These are phyloP conservation scores for Saccharomycopsis sp. DNA, from an alignment of 805 yeast species.

Conservation along the genomic window DNA sequence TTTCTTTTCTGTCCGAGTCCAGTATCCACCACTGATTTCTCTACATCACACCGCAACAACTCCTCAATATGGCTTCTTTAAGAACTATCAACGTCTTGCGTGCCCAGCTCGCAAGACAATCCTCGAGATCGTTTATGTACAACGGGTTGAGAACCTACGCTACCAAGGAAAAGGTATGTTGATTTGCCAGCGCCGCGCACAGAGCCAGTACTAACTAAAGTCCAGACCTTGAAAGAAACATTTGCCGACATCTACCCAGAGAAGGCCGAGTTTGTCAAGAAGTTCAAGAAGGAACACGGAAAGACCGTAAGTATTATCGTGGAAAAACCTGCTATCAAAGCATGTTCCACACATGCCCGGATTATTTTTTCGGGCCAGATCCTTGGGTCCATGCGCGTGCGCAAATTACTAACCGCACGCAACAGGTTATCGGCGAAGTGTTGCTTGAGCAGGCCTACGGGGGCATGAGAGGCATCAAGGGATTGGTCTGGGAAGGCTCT, in stretches of 20 bases:
- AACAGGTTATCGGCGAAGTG: constrained; percentile 54
- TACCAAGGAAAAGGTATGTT: constrained; percentile 34
- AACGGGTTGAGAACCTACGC: constrained; percentile 30
- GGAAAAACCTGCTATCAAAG: too few species aligned
- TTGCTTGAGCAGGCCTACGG: constrained; percentile 78
- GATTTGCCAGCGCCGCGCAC: too few species aligned
- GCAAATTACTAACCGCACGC: background rate
- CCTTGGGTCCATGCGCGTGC: background rate
- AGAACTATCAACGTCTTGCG: constrained; percentile 21
- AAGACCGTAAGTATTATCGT: constrained; percentile 65
- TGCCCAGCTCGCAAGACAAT: constrained; percentile 16
- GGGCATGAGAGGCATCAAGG: constrained; percentile 86
- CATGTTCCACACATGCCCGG: too few species aligned
- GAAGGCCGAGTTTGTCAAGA: constrained; percentile 77
- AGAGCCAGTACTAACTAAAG: constrained; percentile 9
- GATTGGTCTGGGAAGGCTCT: constrained; percentile 85
- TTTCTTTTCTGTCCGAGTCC: background rate
- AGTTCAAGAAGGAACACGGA: constrained; percentile 87
- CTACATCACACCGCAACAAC: background rate
- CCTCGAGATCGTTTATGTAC: constrained; percentile 4
- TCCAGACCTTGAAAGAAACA: constrained; percentile 81
- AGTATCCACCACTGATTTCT: background rate
- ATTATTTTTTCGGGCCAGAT: background rate
- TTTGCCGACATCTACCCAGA: constrained; percentile 89
- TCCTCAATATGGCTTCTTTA: constrained; percentile 21